phyloP scores from a whole-genome alignment of 176 grass and related monocot genomes.

The Aegilops tauschii region DNA sequence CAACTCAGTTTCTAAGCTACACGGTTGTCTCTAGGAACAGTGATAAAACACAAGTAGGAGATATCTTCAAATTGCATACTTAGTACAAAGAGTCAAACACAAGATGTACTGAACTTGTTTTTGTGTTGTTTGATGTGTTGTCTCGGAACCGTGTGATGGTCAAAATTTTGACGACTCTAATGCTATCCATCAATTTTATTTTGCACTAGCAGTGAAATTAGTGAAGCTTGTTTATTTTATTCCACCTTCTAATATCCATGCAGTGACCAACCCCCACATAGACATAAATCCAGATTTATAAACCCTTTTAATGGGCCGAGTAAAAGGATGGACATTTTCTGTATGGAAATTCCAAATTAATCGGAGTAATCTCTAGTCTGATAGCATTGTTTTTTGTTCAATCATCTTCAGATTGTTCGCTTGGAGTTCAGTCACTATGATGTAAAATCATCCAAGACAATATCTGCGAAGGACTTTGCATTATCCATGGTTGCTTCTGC shows the following conservation, averaged over 20 bases:
- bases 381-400: not conserved
- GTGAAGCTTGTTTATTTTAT: not conserved
- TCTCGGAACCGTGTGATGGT: not conserved
- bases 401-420: conserved; percentile 65
- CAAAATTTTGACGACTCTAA: not conserved
- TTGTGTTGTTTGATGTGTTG: not conserved
- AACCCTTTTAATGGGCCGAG: not conserved
- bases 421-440: conserved; percentile 97
- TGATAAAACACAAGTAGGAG: not conserved
- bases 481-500: conserved; percentile 98
- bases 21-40: conserved; percentile 2
- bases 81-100: not conserved
- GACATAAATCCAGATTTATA: not conserved
- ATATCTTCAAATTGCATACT: not conserved
- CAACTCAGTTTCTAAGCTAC: not conserved
- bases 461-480: conserved; percentile 91
- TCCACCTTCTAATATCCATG: not conserved
- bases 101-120: not conserved
- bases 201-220: not conserved
- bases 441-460: conserved; percentile 66
- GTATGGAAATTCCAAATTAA: not conserved
- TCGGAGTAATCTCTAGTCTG: not conserved
- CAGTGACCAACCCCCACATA: not conserved
- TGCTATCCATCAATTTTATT: not conserved
- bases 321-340: not conserved